Percentiles rank a stretch among this genome's conserved stretches.
Evolutionary conservation across 2,329 filamentous ascomycete species (phyloP).

Genomic region (Alternaria rosae): DNA sequence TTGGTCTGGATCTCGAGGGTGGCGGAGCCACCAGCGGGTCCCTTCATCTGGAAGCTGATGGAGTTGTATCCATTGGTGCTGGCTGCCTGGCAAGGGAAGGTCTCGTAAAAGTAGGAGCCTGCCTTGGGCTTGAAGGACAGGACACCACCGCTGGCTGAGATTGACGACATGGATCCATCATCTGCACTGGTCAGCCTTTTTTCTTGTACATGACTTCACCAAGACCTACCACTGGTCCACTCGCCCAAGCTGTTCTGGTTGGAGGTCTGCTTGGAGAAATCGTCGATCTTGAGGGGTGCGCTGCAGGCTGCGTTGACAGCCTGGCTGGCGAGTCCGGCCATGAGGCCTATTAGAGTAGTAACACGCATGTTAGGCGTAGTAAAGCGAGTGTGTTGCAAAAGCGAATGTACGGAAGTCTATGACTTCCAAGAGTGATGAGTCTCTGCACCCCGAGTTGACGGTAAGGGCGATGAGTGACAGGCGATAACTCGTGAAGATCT

Average conservation of each 20-base stretch:
- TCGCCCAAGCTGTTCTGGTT: constrained; percentile 46
- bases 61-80: constrained; percentile 57
- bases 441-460: constrained; percentile 27
- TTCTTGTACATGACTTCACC: no score
- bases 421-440: constrained; percentile 35
- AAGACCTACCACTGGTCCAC: constrained; percentile 46
- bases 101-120: constrained; percentile 63
- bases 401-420: constrained; percentile 50
- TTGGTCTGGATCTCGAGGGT: constrained; percentile 59
- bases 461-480: constrained; percentile 16
- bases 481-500: constrained; percentile 31
- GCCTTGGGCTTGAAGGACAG: constrained; percentile 60
- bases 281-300: constrained; percentile 47
- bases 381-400: constrained; percentile 41
- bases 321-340: constrained; percentile 37
- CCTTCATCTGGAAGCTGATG: constrained; percentile 58
- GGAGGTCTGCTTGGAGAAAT: constrained; percentile 49
- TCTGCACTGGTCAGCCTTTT: constrained; percentile 48
- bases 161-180: constrained; percentile 58
- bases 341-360: constrained; percentile 42
- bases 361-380: constrained; percentile 38
- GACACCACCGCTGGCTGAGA: constrained; percentile 53
- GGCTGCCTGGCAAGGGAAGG: constrained; percentile 58
- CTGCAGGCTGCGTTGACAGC: constrained; percentile 45
- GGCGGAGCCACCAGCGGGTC: constrained; percentile 52